phyloP scores from a whole-genome alignment of 345 rosid species.

The Lepidium aucheri region DNA sequence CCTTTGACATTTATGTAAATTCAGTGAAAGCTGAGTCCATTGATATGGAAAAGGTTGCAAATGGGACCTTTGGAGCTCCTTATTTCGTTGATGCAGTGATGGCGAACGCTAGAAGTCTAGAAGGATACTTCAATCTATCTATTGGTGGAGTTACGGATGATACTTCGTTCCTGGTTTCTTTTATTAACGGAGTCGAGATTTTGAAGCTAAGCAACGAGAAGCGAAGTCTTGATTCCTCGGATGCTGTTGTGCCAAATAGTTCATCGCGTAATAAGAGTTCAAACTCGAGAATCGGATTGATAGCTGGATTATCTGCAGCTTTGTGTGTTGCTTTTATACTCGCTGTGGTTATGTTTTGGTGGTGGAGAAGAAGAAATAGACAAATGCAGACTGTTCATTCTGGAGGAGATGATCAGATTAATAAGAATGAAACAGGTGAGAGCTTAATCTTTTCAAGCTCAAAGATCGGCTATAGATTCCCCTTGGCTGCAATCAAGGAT shows the following conservation, averaged over 20 bases:
- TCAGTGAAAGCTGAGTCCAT: constrained; percentile 40
- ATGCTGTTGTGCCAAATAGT: constrained; percentile 10
- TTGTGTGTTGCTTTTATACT: constrained; percentile 19
- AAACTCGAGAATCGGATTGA: constrained; percentile 18
- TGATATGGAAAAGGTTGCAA: constrained; percentile 38
- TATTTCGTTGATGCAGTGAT: constrained; percentile 52
- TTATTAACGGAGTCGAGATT: constrained; percentile 61
- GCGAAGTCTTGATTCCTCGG: constrained; percentile 38
- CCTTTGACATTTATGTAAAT: constrained; percentile 50
- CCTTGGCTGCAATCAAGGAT: constrained; percentile 43
- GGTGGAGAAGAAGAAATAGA: constrained; percentile 26
- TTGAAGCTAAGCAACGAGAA: constrained; percentile 52
- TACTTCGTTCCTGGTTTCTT: constrained; percentile 19
- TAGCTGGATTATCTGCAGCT: constrained; percentile 35
- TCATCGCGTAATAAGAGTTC: constrained; percentile 13
- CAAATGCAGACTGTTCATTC: constrained; percentile 16
- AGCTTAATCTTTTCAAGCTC: constrained; percentile 36
- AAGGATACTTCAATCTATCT: constrained; percentile 36
- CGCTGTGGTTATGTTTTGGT: constrained; percentile 16
- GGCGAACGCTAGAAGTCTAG: not conserved
- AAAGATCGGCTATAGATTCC: constrained; percentile 46
- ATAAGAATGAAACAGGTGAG: constrained; percentile 21
- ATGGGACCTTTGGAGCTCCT: constrained; percentile 37
- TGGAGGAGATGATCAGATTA: constrained; percentile 22
- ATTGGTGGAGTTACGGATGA: constrained; percentile 44